These are phyloP conservation scores for Massarina eburnea DNA, from an alignment of 2,329 filamentous ascomycete genomes.

Conservation along the genomic window DNA sequence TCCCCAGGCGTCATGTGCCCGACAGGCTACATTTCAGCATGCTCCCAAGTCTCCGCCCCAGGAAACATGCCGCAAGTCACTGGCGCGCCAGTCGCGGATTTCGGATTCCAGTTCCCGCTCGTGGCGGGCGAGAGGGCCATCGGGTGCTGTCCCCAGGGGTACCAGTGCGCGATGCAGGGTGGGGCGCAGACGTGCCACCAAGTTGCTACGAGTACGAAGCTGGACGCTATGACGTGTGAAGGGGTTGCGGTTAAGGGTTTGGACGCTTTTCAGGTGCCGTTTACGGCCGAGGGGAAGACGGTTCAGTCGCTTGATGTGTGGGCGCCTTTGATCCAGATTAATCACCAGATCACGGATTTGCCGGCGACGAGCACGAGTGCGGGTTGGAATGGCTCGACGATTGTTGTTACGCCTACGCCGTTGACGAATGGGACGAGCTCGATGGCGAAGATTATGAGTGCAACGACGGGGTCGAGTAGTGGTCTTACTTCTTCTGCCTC, in stretches of 20 bases:
- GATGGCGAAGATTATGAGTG: neutral
- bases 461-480: neutral
- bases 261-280: slow-evolving; percentile 11
- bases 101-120: slow-evolving; percentile 19
- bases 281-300: slow-evolving; percentile 5
- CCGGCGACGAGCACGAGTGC: neutral
- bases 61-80: slow-evolving; percentile 5
- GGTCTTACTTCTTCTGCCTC: too few species aligned
- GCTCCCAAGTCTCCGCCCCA: slow-evolving; percentile 9
- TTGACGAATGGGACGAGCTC: neutral
- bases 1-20: slow-evolving; percentile 23
- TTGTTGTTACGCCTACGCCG: neutral
- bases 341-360: slow-evolving; percentile 17
- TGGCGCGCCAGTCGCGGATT: neutral
- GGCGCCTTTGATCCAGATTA: slow-evolving; percentile 22
- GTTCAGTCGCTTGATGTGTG: slow-evolving; percentile 13
- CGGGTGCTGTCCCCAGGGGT: slow-evolving; percentile 24
- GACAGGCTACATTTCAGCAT: slow-evolving; percentile 18
- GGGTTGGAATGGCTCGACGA: too few species aligned
- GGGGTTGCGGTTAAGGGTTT: slow-evolving; percentile 1
- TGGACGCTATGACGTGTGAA: slow-evolving; percentile 15
- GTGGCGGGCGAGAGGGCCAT: slow-evolving; percentile 20
- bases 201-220: slow-evolving; percentile 10
- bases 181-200: slow-evolving; percentile 19
- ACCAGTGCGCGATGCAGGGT: slow-evolving; percentile 11